Evolutionary conservation across 2,329 filamentous ascomycete genomes (phyloP).

Genomic region (Cylindrodendrum hubeiense): DNA sequence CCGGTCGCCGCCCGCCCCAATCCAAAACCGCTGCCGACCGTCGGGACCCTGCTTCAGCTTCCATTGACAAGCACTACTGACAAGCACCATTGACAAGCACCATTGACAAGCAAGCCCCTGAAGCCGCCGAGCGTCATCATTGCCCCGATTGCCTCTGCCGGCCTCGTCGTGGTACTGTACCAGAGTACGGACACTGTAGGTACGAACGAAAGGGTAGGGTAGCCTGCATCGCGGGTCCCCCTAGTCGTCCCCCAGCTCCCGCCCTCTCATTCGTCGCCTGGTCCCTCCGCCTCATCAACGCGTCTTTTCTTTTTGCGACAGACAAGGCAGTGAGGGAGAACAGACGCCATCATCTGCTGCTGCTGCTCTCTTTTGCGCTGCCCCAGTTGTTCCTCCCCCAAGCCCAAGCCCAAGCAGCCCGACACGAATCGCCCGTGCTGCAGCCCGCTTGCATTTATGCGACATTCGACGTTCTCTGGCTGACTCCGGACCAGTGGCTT

Average conservation of each 20-base stretch:
- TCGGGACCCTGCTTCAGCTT: slow-evolving; percentile 2
- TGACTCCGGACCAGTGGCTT: slow-evolving; percentile 49
- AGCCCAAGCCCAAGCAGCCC: slow-evolving; percentile 33
- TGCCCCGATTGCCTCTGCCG: background rate
- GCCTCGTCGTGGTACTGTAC: slow-evolving; percentile 7
- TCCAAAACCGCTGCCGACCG: background rate
- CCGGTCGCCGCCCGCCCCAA: background rate
- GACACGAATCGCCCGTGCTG: slow-evolving; percentile 45
- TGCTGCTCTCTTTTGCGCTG: slow-evolving; percentile 17
- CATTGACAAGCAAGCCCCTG: slow-evolving; percentile 3
- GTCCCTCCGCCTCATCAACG: slow-evolving; percentile 38
- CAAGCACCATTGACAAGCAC: too few relatives aligned
- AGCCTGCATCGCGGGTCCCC: slow-evolving; percentile 31
- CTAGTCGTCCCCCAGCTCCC: slow-evolving; percentile 36
- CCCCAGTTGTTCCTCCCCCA: slow-evolving; percentile 28
- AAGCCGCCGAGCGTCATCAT: background rate
- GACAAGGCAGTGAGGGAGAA: slow-evolving; percentile 35
- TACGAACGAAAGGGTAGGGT: slow-evolving; percentile 31
- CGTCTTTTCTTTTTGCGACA: slow-evolving; percentile 46
- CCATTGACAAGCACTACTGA: slow-evolving; percentile 6
- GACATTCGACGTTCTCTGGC: slow-evolving; percentile 45
- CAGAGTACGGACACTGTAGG: slow-evolving; percentile 4
- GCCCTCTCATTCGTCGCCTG: slow-evolving; percentile 43
- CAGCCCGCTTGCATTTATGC: slow-evolving; percentile 49
- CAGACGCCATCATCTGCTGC: slow-evolving; percentile 30